phyloP scores from a whole-genome alignment of 2,329 filamentous ascomycete species.

The Emergomyces orientalis region DNA sequence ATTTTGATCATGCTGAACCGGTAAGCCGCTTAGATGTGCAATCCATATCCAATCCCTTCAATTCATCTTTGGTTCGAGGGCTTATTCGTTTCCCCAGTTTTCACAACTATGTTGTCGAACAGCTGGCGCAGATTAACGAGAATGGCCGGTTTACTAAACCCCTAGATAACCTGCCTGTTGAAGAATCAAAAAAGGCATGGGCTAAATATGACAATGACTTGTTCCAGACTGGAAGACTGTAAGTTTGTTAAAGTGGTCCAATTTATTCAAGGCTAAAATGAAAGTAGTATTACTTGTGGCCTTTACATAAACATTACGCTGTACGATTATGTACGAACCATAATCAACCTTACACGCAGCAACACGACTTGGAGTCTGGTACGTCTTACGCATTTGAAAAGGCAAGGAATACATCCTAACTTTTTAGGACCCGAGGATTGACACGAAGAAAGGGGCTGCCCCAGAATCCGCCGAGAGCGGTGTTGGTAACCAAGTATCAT shows the following conservation, averaged over 20 bases:
- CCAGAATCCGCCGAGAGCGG: slow-evolving; percentile 30
- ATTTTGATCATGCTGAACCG: slow-evolving; percentile 32
- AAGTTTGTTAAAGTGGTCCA: not conserved
- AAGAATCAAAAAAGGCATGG: slow-evolving; percentile 28
- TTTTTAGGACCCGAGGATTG: slow-evolving; percentile 30
- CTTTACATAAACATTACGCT: slow-evolving; percentile 29
- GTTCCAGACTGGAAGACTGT: slow-evolving; percentile 29
- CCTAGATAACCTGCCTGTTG: slow-evolving; percentile 10
- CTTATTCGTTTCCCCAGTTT: slow-evolving; percentile 16
- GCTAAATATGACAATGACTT: slow-evolving; percentile 29
- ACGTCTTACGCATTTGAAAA: not conserved
- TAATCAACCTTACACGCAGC: slow-evolving; percentile 31
- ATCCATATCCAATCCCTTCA: not conserved
- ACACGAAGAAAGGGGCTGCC: slow-evolving; percentile 20
- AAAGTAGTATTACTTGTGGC: slow-evolving; percentile 22
- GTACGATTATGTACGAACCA: slow-evolving; percentile 28
- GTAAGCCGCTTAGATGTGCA: slow-evolving; percentile 43
- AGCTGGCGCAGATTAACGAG: slow-evolving; percentile 37
- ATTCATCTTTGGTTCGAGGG: slow-evolving; percentile 18
- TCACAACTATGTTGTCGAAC: slow-evolving; percentile 33
- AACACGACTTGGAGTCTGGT: slow-evolving; percentile 36
- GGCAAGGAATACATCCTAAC: slow-evolving; percentile 1
- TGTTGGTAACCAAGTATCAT: slow-evolving; percentile 43
- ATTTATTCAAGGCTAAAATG: slow-evolving; percentile 3
- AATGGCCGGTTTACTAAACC: slow-evolving; percentile 27